These are phyloP conservation scores for Trichophaea hybrida DNA, from an alignment of 2,329 filamentous ascomycete species.

Conservation along the genomic window DNA sequence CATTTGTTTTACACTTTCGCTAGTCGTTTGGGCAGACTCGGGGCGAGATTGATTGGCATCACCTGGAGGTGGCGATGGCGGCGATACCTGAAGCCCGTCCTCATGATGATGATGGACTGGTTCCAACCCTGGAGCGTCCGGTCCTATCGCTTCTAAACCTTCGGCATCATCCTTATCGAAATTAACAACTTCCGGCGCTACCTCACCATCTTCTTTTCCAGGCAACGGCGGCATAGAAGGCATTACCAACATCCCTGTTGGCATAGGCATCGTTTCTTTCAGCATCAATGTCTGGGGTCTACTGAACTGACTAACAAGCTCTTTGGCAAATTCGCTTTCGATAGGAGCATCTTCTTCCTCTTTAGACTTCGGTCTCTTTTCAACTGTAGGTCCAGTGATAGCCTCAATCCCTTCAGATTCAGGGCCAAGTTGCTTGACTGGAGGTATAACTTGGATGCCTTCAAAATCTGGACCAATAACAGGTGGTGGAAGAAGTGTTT, in stretches of 20 bases:
- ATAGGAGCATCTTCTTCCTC: slow-evolving; percentile 12
- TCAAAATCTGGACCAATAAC: slow-evolving; percentile 18
- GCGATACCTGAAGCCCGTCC: background rate
- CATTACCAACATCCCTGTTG: slow-evolving; percentile 16
- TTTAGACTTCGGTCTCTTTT: slow-evolving; percentile 3
- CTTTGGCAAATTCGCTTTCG: slow-evolving; percentile 17
- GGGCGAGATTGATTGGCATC: background rate
- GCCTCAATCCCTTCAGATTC: slow-evolving; percentile 21
- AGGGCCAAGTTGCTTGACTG: slow-evolving; percentile 15
- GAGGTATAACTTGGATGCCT: slow-evolving; percentile 9
- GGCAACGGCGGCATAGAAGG: slow-evolving; percentile 22
- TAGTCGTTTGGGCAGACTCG: background rate
- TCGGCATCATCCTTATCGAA: slow-evolving; percentile 20
- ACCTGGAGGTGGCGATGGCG: background rate
- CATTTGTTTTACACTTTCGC: background rate
- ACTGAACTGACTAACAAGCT: slow-evolving; percentile 20
- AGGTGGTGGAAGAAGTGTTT: background rate
- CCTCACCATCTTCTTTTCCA: slow-evolving; percentile 12
- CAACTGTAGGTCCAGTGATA: slow-evolving; percentile 14
- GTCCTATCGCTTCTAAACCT: background rate
- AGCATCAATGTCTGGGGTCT: slow-evolving; percentile 22
- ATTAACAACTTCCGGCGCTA: slow-evolving; percentile 21
- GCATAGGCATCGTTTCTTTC: slow-evolving; percentile 23
- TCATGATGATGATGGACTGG: too few relatives aligned
- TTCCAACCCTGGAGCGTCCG: too few relatives aligned